Evolutionary conservation across 2,329 filamentous ascomycete species (phyloP).

Genomic region (Penicillium sp.): DNA sequence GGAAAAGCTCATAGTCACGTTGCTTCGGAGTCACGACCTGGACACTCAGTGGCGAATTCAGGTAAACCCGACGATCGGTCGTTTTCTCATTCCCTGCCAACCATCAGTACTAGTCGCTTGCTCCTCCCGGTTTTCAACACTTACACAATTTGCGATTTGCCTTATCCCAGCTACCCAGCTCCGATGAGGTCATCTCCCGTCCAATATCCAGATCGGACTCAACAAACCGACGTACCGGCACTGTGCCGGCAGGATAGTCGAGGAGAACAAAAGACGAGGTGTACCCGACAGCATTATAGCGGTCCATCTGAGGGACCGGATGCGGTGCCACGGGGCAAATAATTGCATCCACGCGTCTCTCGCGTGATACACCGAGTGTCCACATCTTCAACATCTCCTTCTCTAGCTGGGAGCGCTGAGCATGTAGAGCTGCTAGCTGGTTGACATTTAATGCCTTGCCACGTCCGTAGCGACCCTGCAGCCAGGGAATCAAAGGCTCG

Average conservation of each 20-base stretch:
- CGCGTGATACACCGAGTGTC: slow-evolving; percentile 32
- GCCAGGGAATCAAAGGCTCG: slow-evolving; percentile 62
- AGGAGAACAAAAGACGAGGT: slow-evolving; percentile 62
- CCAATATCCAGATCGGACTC: slow-evolving; percentile 52
- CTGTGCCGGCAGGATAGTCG: slow-evolving; percentile 59
- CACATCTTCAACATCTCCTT: slow-evolving; percentile 60
- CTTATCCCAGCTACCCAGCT: slow-evolving; percentile 59
- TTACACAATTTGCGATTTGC: slow-evolving; percentile 59
- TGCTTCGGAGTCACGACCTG: slow-evolving; percentile 58
- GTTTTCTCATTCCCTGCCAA: slow-evolving; percentile 46
- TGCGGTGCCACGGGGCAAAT: slow-evolving; percentile 65
- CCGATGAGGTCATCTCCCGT: slow-evolving; percentile 42
- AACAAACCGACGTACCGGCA: slow-evolving; percentile 55
- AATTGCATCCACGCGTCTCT: slow-evolving; percentile 56
- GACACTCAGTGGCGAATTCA: slow-evolving; percentile 55
- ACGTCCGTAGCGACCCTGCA: slow-evolving; percentile 52
- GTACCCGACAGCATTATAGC: slow-evolving; percentile 63
- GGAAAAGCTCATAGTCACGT: slow-evolving; percentile 54
- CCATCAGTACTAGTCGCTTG: background rate
- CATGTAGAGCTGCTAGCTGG: slow-evolving; percentile 54
- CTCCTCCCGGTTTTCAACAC: slow-evolving; percentile 15
- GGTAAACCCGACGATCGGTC: slow-evolving; percentile 54
- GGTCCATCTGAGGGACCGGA: slow-evolving; percentile 61
- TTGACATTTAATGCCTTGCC: slow-evolving; percentile 49
- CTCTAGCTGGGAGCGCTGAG: slow-evolving; percentile 53